Percentiles rank a stretch among this genome's conserved stretches.
Conservation (phyloP, 2,329 filamentous ascomycete genomes). For the Clarireedia homoeocarpa region DNA sequence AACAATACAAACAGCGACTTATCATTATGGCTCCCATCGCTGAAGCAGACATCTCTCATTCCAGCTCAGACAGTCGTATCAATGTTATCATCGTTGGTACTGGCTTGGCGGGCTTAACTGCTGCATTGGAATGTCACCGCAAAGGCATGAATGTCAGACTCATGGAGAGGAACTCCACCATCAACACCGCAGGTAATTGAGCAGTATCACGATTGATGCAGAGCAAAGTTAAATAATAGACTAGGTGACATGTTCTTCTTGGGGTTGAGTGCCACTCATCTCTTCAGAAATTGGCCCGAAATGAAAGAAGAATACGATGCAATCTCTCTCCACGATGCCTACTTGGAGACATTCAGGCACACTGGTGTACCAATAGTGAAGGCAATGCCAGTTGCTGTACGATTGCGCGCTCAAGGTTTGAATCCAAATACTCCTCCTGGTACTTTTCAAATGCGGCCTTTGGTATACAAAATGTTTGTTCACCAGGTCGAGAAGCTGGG, state of each 20-base stretch:
- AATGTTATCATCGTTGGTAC: slow-evolving; percentile 43
- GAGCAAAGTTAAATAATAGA: too few relatives aligned
- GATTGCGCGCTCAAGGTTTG: slow-evolving; percentile 33
- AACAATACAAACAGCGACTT: too few relatives aligned
- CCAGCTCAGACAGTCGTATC: slow-evolving; percentile 26
- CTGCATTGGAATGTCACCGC: slow-evolving; percentile 49
- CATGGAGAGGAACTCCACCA: slow-evolving; percentile 33
- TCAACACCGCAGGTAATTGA: too few relatives aligned
- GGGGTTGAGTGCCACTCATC: slow-evolving; percentile 46
- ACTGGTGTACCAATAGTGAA: slow-evolving; percentile 32
- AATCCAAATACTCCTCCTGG: not conserved
- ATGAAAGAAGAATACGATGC: slow-evolving; percentile 38
- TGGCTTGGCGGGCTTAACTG: slow-evolving; percentile 51
- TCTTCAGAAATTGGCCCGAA: slow-evolving; percentile 44
- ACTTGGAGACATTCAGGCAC: slow-evolving; percentile 20
- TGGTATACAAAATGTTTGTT: slow-evolving; percentile 45
- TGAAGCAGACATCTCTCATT: too few relatives aligned
- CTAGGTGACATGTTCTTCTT: slow-evolving; percentile 40
- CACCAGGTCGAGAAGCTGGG: slow-evolving; percentile 40
- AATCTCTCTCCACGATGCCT: slow-evolving; percentile 33
- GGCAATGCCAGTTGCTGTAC: slow-evolving; percentile 17
- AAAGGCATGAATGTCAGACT: slow-evolving; percentile 46
- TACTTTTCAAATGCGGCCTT: slow-evolving; percentile 42
- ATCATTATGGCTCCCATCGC: too few relatives aligned
- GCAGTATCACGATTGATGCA: too few relatives aligned